phyloP scores from a whole-genome alignment of 2,329 filamentous ascomycete species.

The Ophiosphaerella herpotricha region DNA sequence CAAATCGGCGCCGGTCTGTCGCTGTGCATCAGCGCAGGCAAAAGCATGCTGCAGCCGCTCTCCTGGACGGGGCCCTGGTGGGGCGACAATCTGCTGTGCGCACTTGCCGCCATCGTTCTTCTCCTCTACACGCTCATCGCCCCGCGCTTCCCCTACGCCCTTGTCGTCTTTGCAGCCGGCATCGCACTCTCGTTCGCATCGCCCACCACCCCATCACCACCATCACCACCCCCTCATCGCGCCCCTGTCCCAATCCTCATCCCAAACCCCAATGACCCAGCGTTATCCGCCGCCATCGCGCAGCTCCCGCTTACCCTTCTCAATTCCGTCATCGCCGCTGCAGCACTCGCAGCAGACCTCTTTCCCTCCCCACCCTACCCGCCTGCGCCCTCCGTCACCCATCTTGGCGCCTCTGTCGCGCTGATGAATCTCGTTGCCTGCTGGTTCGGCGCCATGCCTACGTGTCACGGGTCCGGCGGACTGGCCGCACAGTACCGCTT shows the following conservation, averaged over 20 bases:
- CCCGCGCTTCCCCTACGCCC: constrained; percentile 75
- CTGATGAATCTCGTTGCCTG: constrained; percentile 82
- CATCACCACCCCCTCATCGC: constrained; percentile 92
- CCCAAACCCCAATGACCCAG: too few relatives aligned
- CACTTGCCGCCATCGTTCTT: constrained; percentile 71
- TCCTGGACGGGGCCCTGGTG: constrained; percentile 68
- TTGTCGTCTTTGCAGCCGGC: constrained; percentile 72
- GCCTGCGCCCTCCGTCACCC: constrained; percentile 69
- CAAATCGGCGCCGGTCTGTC: constrained; percentile 90
- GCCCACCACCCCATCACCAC: constrained; percentile 68
- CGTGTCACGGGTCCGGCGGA: constrained; percentile 91
- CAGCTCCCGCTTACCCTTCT: constrained; percentile 70
- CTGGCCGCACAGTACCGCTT: constrained; percentile 91
- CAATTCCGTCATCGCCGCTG: constrained; percentile 89
- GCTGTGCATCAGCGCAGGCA: constrained; percentile 76
- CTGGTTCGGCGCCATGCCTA: constrained; percentile 94
- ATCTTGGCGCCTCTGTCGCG: constrained; percentile 80
- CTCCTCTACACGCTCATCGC: constrained; percentile 70
- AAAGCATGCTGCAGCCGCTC: constrained; percentile 67
- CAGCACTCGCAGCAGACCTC: constrained; percentile 76
- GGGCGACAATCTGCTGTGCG: constrained; percentile 80
- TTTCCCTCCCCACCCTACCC: constrained; percentile 66
- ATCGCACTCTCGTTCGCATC: constrained; percentile 64
- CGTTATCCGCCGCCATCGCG: too few relatives aligned
- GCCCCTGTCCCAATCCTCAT: too few relatives aligned